These are phyloP conservation scores for Nemophila menziesii DNA, from an alignment of 257 asterid genomes.

Conservation along the genomic window DNA sequence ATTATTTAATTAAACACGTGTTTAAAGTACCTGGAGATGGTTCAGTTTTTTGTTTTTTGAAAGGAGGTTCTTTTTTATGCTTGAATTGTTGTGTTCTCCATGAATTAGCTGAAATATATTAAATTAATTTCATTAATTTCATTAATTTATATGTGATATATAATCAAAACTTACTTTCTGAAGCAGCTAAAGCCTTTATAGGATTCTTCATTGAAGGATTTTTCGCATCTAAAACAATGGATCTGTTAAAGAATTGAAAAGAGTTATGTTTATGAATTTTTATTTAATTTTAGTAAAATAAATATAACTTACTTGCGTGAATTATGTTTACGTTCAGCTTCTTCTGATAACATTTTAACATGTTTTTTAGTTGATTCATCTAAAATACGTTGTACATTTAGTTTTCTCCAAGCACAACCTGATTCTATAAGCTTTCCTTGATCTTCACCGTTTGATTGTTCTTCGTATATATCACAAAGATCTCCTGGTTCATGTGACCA, in stretches of 20 bases:
- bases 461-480: constrained; percentile 89
- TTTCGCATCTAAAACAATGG: constrained; percentile 76
- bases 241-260: constrained; percentile 52
- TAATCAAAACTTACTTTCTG: constrained; percentile 50
- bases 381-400: constrained; percentile 80
- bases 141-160: not conserved
- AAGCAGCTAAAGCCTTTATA: constrained; percentile 59
- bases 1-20: too few relatives aligned
- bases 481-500: constrained; percentile 88
- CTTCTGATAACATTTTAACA: constrained; percentile 84
- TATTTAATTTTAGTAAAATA: not conserved
- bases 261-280: too few relatives aligned
- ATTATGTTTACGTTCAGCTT: constrained; percentile 74
- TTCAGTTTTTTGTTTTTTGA: constrained; percentile 60
- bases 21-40: constrained; percentile 73
- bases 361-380: constrained; percentile 89
- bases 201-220: constrained; percentile 70
- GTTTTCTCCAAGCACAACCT: constrained; percentile 87
- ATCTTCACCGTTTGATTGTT: constrained; percentile 77
- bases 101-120: constrained; percentile 63
- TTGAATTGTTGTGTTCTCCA: constrained; percentile 38
- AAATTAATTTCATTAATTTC: not conserved
- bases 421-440: constrained; percentile 90
- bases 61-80: constrained; percentile 68
- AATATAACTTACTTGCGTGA: constrained; percentile 59